Evolutionary conservation across 169 alveolate genomes (phyloP).

Genomic region (Cystoisospora suis): DNA sequence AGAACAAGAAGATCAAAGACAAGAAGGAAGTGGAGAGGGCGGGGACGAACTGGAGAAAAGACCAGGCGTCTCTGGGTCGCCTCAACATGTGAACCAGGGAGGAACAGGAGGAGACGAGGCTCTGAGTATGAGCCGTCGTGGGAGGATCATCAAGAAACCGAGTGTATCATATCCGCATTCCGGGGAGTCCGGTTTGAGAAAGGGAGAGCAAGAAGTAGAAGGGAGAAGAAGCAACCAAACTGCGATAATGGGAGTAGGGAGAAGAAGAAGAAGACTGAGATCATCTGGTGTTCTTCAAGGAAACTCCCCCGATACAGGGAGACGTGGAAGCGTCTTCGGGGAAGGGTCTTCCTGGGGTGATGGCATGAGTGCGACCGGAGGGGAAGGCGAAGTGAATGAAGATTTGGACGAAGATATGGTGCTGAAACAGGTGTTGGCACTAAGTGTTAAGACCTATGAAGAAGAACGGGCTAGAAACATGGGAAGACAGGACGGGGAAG

Average conservation of each 20-base stretch:
- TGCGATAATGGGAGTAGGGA: background rate
- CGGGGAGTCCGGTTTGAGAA: no score
- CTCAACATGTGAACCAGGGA: background rate
- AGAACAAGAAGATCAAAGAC: no score
- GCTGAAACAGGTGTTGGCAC: conserved; percentile 11
- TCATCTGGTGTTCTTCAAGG: no score
- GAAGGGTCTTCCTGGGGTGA: background rate
- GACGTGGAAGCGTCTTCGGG: background rate
- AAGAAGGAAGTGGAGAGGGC: no score
- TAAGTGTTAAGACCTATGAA: conserved; percentile 17
- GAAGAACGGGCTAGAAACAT: conserved; percentile 15
- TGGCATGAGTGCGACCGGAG: background rate
- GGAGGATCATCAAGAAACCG: background rate
- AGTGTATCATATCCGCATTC: background rate
- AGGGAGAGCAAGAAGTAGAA: background rate
- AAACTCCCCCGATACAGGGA: background rate
- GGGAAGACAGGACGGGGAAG: background rate
- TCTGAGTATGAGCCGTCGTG: background rate
- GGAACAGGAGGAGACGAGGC: no score
- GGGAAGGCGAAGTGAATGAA: background rate
- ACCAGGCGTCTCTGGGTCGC: background rate
- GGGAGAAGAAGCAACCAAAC: background rate
- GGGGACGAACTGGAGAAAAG: no score
- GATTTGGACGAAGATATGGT: background rate
- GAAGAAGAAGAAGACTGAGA: background rate